These are phyloP conservation scores for Alternaria ventricosa DNA, from an alignment of 2,329 filamentous ascomycete genomes.

Conservation along the genomic window DNA sequence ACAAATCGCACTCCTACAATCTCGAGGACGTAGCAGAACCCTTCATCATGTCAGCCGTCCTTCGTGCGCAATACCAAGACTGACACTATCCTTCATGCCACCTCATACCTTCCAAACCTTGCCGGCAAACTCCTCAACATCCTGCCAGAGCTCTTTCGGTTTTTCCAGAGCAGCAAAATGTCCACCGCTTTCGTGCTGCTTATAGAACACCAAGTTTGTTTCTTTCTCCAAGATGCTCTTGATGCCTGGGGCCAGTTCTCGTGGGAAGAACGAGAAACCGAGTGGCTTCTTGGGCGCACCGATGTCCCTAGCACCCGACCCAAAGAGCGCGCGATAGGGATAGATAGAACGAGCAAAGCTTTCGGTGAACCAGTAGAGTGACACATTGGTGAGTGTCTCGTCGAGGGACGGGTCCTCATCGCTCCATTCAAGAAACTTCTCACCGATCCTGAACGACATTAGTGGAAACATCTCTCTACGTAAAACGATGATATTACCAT, in stretches of 20 bases:
- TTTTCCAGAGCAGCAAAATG: conserved; percentile 62
- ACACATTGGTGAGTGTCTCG: conserved; percentile 59
- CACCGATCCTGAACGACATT: conserved; percentile 53
- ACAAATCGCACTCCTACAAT: not conserved
- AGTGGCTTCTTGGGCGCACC: conserved; percentile 45
- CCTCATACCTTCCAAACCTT: conserved; percentile 45
- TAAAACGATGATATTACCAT: conserved; percentile 48
- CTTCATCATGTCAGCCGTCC: not conserved
- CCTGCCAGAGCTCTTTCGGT: conserved; percentile 51
- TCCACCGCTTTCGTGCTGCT: conserved; percentile 55
- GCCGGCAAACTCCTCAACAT: conserved; percentile 55
- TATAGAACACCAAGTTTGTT: conserved; percentile 49
- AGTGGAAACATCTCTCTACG: not conserved
- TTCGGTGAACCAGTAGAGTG: conserved; percentile 63
- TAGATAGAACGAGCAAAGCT: conserved; percentile 57
- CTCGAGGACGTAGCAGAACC: not conserved
- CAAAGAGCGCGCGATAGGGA: conserved; percentile 53
- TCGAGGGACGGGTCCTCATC: conserved; percentile 52
- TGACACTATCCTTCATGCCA: not conserved
- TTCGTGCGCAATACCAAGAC: not conserved
- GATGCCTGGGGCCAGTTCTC: conserved; percentile 51
- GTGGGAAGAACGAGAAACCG: conserved; percentile 54
- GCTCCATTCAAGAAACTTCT: conserved; percentile 64
- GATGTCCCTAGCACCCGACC: not conserved
- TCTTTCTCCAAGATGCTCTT: conserved; percentile 47